Evolutionary conservation across 805 yeast species (phyloP).

Genomic region (Diddensiella santjacobensis): DNA sequence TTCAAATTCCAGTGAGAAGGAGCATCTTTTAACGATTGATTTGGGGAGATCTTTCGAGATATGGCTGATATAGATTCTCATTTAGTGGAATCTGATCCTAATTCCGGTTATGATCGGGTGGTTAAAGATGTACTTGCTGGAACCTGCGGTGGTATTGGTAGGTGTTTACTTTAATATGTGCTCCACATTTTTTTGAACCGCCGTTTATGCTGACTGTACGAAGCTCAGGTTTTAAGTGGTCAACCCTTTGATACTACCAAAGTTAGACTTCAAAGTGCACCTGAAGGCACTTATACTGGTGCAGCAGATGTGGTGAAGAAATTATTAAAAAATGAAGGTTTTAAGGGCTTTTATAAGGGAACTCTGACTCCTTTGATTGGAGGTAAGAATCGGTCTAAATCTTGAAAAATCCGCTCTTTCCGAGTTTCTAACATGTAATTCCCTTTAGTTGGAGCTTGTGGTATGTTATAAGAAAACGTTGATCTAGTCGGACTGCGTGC

Average conservation of each 20-base stretch:
- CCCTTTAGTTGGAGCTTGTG: slow-evolving; percentile 79
- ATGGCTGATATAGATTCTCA: slow-evolving; percentile 27
- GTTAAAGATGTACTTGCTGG: slow-evolving; percentile 83
- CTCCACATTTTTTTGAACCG: background rate
- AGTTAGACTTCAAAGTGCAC: slow-evolving; percentile 85
- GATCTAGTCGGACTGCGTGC: background rate
- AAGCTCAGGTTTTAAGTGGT: slow-evolving; percentile 88
- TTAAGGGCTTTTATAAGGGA: slow-evolving; percentile 85
- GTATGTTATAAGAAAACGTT: no score
- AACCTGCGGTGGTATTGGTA: slow-evolving; percentile 79
- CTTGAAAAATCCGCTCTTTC: no score
- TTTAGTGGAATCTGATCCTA: slow-evolving; percentile 23
- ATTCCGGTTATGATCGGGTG: slow-evolving; percentile 39
- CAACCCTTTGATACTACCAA: slow-evolving; percentile 96
- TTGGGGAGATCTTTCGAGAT: background rate
- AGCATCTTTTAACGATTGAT: no score
- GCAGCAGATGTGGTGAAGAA: slow-evolving; percentile 74
- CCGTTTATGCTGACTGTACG: background rate
- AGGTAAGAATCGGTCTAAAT: background rate
- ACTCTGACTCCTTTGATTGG: slow-evolving; percentile 91
- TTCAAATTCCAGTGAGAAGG: no score
- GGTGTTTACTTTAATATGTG: slow-evolving; percentile 3
- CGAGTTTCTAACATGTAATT: background rate
- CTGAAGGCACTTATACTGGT: slow-evolving; percentile 68
- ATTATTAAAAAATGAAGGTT: slow-evolving; percentile 76